phyloP scores from a whole-genome alignment of 352 stramenopile species.

The Phytophthora nicotianae region DNA sequence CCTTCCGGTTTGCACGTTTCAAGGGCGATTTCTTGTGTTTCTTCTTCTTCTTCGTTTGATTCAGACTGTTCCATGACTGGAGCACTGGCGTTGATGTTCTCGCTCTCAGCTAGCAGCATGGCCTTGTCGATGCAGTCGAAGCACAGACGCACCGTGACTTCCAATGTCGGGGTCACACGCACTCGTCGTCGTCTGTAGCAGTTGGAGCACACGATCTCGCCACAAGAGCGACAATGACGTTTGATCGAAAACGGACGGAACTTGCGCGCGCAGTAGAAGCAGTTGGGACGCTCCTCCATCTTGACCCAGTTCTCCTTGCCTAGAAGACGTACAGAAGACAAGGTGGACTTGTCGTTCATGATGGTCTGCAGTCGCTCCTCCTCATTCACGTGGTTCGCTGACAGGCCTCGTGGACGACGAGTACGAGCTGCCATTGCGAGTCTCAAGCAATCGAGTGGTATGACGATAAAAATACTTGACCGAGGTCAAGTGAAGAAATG shows the following conservation, averaged over 20 bases:
- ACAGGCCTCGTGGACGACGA: slow-evolving; percentile 54
- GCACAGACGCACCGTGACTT: slow-evolving; percentile 64
- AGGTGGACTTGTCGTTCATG: slow-evolving; percentile 59
- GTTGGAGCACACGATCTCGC: slow-evolving; percentile 76
- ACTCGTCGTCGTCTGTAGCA: slow-evolving; percentile 75
- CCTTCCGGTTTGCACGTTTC: slow-evolving; percentile 11
- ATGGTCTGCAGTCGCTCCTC: slow-evolving; percentile 63
- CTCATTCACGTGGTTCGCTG: slow-evolving; percentile 53
- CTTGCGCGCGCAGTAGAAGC: slow-evolving; percentile 80
- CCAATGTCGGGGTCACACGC: slow-evolving; percentile 34
- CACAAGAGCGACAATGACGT: slow-evolving; percentile 82
- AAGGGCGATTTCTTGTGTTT: slow-evolving; percentile 18
- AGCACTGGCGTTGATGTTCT: slow-evolving; percentile 11
- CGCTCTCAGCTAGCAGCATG: slow-evolving; percentile 38
- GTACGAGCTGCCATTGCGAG: slow-evolving; percentile 26
- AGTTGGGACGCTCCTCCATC: slow-evolving; percentile 66
- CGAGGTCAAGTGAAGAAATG: slow-evolving; percentile 30
- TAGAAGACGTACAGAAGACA: slow-evolving; percentile 51
- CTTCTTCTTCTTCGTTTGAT: slow-evolving; percentile 9
- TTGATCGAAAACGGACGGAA: slow-evolving; percentile 80
- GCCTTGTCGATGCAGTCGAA: slow-evolving; percentile 83
- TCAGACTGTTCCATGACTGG: slow-evolving; percentile 18
- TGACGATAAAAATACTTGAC: slow-evolving; percentile 37
- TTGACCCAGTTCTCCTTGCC: slow-evolving; percentile 80
- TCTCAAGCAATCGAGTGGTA: slow-evolving; percentile 6